A percentile compares a stretch with the other conserved stretches of the same genome.
Evolutionary conservation across 306 rosid genomes (phyloP).

Genomic region (Prunus campanulata): DNA sequence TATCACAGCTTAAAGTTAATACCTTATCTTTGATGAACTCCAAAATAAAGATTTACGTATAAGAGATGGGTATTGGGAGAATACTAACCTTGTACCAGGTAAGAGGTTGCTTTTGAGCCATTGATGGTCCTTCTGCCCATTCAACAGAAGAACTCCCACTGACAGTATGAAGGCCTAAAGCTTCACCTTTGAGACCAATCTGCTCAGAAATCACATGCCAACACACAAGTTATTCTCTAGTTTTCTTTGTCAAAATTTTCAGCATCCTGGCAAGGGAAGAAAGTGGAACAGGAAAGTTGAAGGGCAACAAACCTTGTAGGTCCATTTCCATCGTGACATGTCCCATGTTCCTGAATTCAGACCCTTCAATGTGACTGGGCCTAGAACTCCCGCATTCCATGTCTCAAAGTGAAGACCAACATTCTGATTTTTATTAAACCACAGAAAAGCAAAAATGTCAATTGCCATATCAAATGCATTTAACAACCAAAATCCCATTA

Average conservation of each 20-base stretch:
- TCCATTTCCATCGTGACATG: constrained; percentile 79
- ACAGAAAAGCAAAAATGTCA: constrained; percentile 8
- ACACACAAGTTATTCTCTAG: background rate
- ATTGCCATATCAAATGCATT: background rate
- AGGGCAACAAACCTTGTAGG: constrained; percentile 70
- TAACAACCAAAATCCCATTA: background rate
- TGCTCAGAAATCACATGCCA: constrained; percentile 34
- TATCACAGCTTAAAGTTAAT: constrained; percentile 13
- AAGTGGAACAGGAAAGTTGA: background rate
- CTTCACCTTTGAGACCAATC: constrained; percentile 87
- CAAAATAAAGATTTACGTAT: constrained; percentile 1
- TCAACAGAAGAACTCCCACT: constrained; percentile 81
- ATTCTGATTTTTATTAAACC: constrained; percentile 49
- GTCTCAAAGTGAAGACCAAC: constrained; percentile 76
- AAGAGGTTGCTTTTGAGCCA: constrained; percentile 66
- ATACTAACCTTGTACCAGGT: constrained; percentile 92
- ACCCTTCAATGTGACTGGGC: constrained; percentile 80
- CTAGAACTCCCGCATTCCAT: constrained; percentile 93
- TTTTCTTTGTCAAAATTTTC: background rate
- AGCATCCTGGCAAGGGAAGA: background rate
- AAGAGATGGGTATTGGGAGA: constrained; percentile 9
- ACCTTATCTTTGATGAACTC: constrained; percentile 1
- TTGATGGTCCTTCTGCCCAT: constrained; percentile 67
- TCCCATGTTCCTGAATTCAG: constrained; percentile 86
- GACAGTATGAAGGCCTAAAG: constrained; percentile 57